Evolutionary conservation across 202 grass and related monocot species (phyloP).

Genomic region (Schoenoplectus triqueter): DNA sequence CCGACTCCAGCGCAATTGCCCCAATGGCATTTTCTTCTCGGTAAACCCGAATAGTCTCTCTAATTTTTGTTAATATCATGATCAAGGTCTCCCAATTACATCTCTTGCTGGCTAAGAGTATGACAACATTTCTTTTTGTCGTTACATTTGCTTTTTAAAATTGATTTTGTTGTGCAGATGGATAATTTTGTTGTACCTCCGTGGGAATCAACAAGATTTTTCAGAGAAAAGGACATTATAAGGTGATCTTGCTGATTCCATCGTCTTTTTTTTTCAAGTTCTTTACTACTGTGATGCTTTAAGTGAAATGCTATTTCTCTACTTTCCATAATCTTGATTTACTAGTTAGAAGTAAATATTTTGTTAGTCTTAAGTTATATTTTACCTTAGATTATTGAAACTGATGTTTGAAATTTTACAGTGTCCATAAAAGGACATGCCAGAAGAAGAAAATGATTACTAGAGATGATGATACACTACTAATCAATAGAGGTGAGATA

Average conservation of each 20-base stretch:
- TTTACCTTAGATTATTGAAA: background rate
- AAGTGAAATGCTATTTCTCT: background rate
- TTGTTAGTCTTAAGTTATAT: background rate
- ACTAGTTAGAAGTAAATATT: background rate
- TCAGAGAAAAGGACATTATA: slow-evolving; percentile 80
- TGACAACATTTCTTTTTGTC: background rate
- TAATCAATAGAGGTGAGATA: slow-evolving; percentile 50
- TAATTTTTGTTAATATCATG: background rate
- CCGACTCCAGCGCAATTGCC: slow-evolving; percentile 54
- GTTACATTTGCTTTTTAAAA: slow-evolving; percentile 12
- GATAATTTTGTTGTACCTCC: slow-evolving; percentile 75
- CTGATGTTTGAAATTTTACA: slow-evolving; percentile 33
- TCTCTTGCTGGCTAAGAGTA: background rate
- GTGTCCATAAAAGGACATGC: slow-evolving; percentile 59
- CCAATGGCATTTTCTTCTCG: slow-evolving; percentile 53
- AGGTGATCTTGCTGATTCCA: slow-evolving; percentile 53
- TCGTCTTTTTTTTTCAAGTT: background rate
- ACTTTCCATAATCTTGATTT: too few species aligned
- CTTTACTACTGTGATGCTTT: background rate
- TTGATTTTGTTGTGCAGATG: slow-evolving; percentile 60
- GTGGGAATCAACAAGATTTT: slow-evolving; percentile 73
- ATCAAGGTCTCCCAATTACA: background rate
- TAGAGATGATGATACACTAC: slow-evolving; percentile 43
- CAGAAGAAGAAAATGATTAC: slow-evolving; percentile 45
- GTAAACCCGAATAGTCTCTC: slow-evolving; percentile 32